Percentiles rank a stretch among this genome's conserved stretches.
Conservation (phyloP, 305 asterid genomes). For the Rubia occidens region DNA sequence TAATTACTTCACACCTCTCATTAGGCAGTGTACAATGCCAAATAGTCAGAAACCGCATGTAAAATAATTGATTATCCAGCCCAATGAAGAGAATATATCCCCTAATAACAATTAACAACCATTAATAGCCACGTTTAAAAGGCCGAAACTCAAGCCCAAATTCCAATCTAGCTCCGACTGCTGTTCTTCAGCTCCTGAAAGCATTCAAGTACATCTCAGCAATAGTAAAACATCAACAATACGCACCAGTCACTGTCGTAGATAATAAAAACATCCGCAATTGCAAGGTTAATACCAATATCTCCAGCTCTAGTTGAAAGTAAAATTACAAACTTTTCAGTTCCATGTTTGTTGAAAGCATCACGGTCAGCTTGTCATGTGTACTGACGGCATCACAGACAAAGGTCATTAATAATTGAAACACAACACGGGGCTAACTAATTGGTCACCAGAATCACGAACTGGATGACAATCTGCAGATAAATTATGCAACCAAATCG, state of each 20-base stretch:
- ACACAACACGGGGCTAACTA: not conserved
- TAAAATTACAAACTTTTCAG: slow-evolving; percentile 85
- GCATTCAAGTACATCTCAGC: too few relatives aligned
- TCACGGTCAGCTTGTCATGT: slow-evolving; percentile 97
- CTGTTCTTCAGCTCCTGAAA: too few relatives aligned
- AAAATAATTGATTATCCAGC: too few relatives aligned
- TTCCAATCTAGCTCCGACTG: too few relatives aligned
- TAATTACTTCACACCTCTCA: too few relatives aligned
- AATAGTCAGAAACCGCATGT: too few relatives aligned
- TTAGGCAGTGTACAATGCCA: too few relatives aligned
- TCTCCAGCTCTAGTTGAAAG: slow-evolving; percentile 99
- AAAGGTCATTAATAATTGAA: slow-evolving; percentile 11
- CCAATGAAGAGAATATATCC: too few relatives aligned
- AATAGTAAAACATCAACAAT: slow-evolving; percentile 12
- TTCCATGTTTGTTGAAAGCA: slow-evolving; percentile 82
- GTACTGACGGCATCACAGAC: slow-evolving; percentile 23
- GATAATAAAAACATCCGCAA: slow-evolving; percentile 95
- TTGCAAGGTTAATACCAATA: slow-evolving; percentile 98
- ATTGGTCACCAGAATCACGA: slow-evolving; percentile 70
- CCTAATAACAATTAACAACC: too few relatives aligned
- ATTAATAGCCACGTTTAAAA: too few relatives aligned
- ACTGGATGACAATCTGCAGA: slow-evolving; percentile 65
- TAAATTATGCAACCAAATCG: not conserved
- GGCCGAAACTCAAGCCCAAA: too few relatives aligned
- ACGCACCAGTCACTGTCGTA: slow-evolving; percentile 97